Percentiles rank a stretch among this genome's conserved stretches.
Evolutionary conservation across 768 basidiomycete genomes (phyloP).

Genomic region (Amanita rubescens): DNA sequence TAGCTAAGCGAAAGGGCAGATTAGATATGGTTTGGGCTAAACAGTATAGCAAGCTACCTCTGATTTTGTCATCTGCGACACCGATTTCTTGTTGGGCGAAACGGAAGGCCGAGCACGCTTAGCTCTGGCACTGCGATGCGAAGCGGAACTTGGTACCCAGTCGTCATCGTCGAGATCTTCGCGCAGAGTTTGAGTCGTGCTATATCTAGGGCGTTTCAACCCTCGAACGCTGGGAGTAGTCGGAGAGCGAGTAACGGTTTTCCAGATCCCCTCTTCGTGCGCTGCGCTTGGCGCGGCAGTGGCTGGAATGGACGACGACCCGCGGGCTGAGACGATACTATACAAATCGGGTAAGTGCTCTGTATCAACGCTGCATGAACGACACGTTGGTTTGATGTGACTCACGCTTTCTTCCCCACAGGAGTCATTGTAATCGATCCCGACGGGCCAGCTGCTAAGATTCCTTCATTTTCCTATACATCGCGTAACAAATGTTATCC

Average conservation of each 20-base stretch:
- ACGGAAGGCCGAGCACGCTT: slow-evolving; percentile 10
- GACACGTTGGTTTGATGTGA: background rate
- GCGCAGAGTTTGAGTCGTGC: slow-evolving; percentile 4
- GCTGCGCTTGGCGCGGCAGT: slow-evolving; percentile 18
- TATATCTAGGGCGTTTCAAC: slow-evolving; percentile 17
- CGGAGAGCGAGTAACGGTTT: slow-evolving; percentile 24
- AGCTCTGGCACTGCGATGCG: background rate
- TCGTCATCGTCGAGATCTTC: slow-evolving; percentile 4
- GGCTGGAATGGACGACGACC: slow-evolving; percentile 20
- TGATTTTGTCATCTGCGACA: slow-evolving; percentile 31
- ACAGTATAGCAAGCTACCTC: slow-evolving; percentile 24
- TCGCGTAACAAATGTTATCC: background rate
- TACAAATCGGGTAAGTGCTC: background rate
- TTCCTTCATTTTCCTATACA: slow-evolving; percentile 35
- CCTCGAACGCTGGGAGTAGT: slow-evolving; percentile 12
- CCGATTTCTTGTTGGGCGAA: slow-evolving; percentile 15
- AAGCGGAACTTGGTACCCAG: background rate
- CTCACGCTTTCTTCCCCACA: slow-evolving; percentile 39
- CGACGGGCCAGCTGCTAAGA: slow-evolving; percentile 28
- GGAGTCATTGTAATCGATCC: slow-evolving; percentile 35
- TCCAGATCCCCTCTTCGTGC: slow-evolving; percentile 32
- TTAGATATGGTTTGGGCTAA: background rate
- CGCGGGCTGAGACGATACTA: slow-evolving; percentile 28
- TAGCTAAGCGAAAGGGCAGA: slow-evolving; percentile 19
- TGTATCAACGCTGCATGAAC: background rate